Evolutionary conservation across 2,329 filamentous ascomycete genomes (phyloP), one percentile per base, ranked within the genome.

Genomic region (Fusarium napiforme): DNA sequence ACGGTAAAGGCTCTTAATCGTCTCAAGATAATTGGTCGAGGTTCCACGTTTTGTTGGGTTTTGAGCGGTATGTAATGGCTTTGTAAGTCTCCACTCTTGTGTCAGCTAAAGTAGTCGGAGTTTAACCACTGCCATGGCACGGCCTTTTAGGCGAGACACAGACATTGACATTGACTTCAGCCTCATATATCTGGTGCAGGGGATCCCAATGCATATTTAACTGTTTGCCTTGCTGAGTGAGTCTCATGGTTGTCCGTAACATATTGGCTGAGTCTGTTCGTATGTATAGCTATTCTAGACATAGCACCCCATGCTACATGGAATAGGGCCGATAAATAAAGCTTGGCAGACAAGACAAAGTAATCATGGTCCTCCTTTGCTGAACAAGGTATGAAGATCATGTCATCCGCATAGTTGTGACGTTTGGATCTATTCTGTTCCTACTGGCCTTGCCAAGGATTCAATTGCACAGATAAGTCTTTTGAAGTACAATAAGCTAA

Each of bases 61-160:
- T 14, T 23, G 10, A 18, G 10, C 15, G 21, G 46, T 50, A 23
- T 50, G 47, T 50, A n/a, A 50, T 50, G 47, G 47, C 28, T 50
- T 50, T 32, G 47, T 50, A 21, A 50, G n/a, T 50, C 47, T 12
- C 47, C 47, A 50, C 28, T 32, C 18, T 32, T 32, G 47, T 50
- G 21, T 50, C 47, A 50, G 47, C 16, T 50, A 23, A 23, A 50
- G 47, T 23, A 32, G 28, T 50, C 21, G 21, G 28, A 32, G 5
- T 23, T 14, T 23, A 32, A 32, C 11, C 11, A 32, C 15, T 23
- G 7, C 21, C 46, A 16, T n/a, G 4, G 6, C 15, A 23, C 28
- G 28, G 46, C 28, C 7, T 49, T 49, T 49, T 49, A 23, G 46
- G 28, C 28, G 7, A 12, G 46, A 14, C 14, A n/a, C 4, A 9